Conservation (phyloP, 139 green algal genomes). For the Chlamydomonas applanata region DNA sequence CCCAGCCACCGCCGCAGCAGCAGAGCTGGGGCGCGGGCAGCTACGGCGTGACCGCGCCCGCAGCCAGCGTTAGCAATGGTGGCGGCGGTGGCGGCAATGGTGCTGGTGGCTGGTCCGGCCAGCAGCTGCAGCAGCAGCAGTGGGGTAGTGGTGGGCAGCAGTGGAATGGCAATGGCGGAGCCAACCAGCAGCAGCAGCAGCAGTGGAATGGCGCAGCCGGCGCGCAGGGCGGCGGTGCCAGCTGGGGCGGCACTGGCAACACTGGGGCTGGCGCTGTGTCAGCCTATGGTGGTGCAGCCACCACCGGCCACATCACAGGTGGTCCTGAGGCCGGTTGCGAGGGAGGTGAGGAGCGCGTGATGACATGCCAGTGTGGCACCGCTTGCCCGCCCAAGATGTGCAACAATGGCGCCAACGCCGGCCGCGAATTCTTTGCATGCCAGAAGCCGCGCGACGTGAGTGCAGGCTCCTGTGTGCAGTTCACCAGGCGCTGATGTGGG, state of each 20-base stretch:
- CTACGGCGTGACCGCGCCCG: too few species aligned
- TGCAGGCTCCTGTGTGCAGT: too few species aligned
- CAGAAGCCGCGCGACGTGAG: neutral
- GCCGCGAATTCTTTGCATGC: neutral
- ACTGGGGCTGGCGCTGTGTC: too few species aligned
- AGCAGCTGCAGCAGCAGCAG: neutral
- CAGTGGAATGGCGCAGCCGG: neutral
- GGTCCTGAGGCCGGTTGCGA: too few species aligned
- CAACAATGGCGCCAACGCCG: conserved; percentile 6
- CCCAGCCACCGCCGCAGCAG: too few species aligned
- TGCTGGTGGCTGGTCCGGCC: too few species aligned
- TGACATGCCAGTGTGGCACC: neutral
- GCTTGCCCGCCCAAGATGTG: neutral
- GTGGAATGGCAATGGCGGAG: neutral
- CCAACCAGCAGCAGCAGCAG: neutral
- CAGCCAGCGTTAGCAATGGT: too few species aligned
- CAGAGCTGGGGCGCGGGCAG: too few species aligned
- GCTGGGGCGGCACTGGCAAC: neutral
- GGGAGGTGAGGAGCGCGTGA: neutral
- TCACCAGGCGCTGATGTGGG: too few species aligned
- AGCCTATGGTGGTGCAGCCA: too few species aligned
- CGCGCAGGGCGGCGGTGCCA: neutral
- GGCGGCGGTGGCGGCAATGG: too few species aligned
- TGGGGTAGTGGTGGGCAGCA: neutral
- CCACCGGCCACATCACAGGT: too few species aligned